Conservation (phyloP, 257 asterid genomes). For the Solanum phureja region DNA sequence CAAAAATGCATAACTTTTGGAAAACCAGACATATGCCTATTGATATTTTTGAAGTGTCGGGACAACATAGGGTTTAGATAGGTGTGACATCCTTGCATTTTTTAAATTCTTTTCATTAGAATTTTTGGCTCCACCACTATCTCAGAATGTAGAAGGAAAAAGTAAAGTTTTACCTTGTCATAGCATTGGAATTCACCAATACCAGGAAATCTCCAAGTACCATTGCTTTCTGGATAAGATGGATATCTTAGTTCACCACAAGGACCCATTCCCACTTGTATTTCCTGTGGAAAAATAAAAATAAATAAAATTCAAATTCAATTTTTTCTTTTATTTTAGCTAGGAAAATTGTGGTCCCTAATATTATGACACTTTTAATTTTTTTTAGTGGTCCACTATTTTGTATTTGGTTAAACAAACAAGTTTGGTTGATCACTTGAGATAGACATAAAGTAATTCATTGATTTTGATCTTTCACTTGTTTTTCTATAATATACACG, state of each 20-base stretch:
- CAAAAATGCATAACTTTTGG: neutral
- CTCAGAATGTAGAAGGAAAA: neutral
- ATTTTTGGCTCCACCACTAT: neutral
- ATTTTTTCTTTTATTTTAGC: neutral
- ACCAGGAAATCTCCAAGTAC: constrained; percentile 91
- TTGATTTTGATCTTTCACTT: neutral
- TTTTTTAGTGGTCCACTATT: neutral
- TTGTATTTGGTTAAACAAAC: neutral
- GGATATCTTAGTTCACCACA: constrained; percentile 98
- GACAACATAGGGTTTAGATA: neutral
- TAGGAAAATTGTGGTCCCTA: neutral
- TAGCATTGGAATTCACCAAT: constrained; percentile 91
- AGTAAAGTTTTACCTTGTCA: constrained; percentile 45
- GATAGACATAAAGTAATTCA: neutral
- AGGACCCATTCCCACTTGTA: constrained; percentile 97
- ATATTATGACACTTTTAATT: neutral
- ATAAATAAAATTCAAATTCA: constrained; percentile 2
- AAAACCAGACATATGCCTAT: neutral
- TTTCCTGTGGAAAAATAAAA: constrained; percentile 40
- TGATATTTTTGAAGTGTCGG: neutral
- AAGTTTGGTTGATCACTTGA: neutral
- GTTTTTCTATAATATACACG: neutral
- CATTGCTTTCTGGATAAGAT: constrained; percentile 86
- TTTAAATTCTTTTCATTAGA: neutral
- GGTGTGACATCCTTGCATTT: neutral